Conservation (phyloP, 768 basidiomycete species). For the Kwoniella pini region DNA sequence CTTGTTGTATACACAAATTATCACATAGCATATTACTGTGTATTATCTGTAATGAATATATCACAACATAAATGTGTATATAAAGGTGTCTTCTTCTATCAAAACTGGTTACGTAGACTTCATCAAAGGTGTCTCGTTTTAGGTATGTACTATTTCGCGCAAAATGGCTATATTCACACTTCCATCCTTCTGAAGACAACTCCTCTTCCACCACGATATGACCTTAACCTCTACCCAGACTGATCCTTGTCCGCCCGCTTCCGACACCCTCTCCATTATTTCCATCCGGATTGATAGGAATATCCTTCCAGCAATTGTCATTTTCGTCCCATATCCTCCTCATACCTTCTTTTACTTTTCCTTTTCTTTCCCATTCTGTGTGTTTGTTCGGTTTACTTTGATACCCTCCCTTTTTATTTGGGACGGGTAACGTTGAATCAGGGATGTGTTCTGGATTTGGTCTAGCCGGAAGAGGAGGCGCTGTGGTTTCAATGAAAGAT, state of each 20-base stretch:
- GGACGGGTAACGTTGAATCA: not conserved
- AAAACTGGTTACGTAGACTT: no score
- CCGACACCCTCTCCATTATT: conserved; percentile 1
- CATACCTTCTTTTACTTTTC: conserved; percentile 14
- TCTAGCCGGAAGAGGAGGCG: conserved; percentile 2
- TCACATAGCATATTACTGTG: no score
- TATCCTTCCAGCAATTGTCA: conserved; percentile 5
- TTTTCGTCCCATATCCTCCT: conserved; percentile 17
- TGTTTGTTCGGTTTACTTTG: not conserved
- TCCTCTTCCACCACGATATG: no score
- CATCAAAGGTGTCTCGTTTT: no score
- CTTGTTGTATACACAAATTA: no score
- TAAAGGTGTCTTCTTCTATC: no score
- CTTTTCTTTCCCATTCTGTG: conserved; percentile 12
- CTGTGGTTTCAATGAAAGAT: not conserved
- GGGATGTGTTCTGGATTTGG: not conserved
- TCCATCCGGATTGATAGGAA: not conserved
- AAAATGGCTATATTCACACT: no score
- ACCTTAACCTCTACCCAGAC: not conserved
- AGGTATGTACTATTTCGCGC: no score
- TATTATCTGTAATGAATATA: no score
- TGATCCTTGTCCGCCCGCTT: conserved; percentile 14
- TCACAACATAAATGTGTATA: no score
- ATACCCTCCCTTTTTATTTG: not conserved
- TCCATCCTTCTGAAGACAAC: no score